phyloP scores from a whole-genome alignment of 768 basidiomycete species.

The Coprinopsis strossmayeri region DNA sequence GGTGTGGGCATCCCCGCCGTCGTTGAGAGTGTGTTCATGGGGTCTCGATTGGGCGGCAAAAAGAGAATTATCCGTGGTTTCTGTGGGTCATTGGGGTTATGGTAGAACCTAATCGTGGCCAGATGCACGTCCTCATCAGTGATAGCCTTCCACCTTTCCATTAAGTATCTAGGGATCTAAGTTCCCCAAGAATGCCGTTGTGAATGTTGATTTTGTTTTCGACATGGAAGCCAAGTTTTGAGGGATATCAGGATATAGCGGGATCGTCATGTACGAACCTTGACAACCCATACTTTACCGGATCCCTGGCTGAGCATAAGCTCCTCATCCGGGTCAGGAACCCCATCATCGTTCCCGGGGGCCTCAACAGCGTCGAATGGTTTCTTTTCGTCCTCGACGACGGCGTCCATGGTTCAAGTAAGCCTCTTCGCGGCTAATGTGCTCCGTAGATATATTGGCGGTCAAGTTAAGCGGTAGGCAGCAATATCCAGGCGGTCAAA shows the following conservation, averaged over 20 bases:
- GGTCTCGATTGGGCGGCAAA: constrained; percentile 52
- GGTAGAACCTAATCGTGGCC: constrained; percentile 81
- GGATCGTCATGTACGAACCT: constrained; percentile 41
- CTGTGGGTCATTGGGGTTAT: constrained; percentile 30
- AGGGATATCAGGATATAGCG: neutral
- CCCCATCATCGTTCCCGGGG: constrained; percentile 50
- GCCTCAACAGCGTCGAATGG: constrained; percentile 50
- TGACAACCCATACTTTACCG: constrained; percentile 80
- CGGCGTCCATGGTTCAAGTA: constrained; percentile 16
- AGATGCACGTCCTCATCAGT: constrained; percentile 72
- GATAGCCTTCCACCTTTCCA: constrained; percentile 80
- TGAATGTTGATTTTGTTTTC: too few species aligned
- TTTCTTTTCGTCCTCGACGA: constrained; percentile 62
- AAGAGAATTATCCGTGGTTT: constrained; percentile 62
- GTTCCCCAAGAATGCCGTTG: too few species aligned
- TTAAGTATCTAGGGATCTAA: constrained; percentile 80
- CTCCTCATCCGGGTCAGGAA: constrained; percentile 77
- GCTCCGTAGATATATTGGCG: too few species aligned
- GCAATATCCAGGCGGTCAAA: too few species aligned
- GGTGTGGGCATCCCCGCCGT: constrained; percentile 18
- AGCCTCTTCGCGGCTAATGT: too few species aligned
- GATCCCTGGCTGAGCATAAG: constrained; percentile 73
- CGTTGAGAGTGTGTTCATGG: constrained; percentile 15
- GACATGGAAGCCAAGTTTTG: constrained; percentile 1
- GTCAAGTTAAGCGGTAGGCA: too few species aligned